Percentiles rank a stretch among this genome's conserved stretches.
phyloP scores from a whole-genome alignment of 2,329 filamentous ascomycete genomes.

The Aspergillus costaricaensis region DNA sequence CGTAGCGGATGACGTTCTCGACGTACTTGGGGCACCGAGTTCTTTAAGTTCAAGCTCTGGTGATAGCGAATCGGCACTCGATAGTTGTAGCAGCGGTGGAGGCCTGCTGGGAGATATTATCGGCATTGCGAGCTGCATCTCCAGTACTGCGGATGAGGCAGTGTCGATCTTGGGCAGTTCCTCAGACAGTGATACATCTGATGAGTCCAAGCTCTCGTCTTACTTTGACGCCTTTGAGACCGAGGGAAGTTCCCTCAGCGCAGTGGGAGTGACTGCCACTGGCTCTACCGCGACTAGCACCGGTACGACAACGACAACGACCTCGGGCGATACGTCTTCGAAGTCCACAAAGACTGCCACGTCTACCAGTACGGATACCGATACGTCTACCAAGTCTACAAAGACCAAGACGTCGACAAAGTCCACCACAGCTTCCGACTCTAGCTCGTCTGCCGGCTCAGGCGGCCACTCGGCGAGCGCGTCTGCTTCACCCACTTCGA shows the following conservation, averaged over 20 bases:
- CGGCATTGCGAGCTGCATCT: constrained; percentile 1
- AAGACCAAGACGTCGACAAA: background rate
- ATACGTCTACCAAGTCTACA: background rate
- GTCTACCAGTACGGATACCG: background rate
- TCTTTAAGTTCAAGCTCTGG: background rate
- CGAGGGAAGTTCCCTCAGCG: background rate
- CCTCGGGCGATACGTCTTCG: background rate
- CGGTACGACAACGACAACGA: background rate
- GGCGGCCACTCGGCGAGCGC: background rate
- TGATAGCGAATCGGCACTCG: background rate
- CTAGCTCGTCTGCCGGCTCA: background rate
- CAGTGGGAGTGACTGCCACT: background rate
- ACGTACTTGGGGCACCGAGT: background rate
- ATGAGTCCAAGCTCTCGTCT: background rate
- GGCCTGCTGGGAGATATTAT: background rate
- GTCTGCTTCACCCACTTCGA: background rate
- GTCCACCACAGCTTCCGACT: background rate
- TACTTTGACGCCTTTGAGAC: background rate
- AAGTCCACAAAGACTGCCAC: background rate
- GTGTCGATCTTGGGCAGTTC: background rate
- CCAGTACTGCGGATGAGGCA: background rate
- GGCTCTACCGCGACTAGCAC: background rate
- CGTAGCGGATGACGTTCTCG: background rate
- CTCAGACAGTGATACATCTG: background rate
- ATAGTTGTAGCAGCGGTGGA: background rate